These are phyloP conservation scores for Podila clonocystis DNA, from an alignment of 192 early-diverging fungal species.

Conservation along the genomic window DNA sequence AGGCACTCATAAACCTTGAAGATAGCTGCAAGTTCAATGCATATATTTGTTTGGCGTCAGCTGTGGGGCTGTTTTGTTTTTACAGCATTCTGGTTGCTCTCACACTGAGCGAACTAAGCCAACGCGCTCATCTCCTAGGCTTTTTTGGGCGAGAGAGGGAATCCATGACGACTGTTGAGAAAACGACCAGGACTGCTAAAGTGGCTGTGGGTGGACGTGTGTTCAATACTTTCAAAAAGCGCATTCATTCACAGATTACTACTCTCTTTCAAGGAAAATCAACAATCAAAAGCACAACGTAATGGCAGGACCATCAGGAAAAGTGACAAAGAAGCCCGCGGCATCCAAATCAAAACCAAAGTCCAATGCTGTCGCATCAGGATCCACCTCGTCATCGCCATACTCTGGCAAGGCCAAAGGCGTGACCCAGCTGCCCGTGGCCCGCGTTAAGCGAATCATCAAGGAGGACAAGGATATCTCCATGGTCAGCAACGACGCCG, in stretches of 20 bases:
- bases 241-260: not conserved
- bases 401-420: slow-evolving; percentile 54
- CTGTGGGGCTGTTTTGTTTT: too few relatives aligned
- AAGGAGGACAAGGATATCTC: slow-evolving; percentile 81
- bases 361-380: slow-evolving; percentile 1
- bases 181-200: too few relatives aligned
- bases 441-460: slow-evolving; percentile 76
- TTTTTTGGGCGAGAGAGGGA: too few relatives aligned
- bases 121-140: too few relatives aligned
- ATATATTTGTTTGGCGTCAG: not conserved
- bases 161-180: too few relatives aligned
- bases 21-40: slow-evolving; percentile 43
- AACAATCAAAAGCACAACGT: not conserved
- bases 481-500: slow-evolving; percentile 72
- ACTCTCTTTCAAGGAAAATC: not conserved
- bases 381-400: slow-evolving; percentile 2
- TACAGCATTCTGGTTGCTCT: too few relatives aligned
- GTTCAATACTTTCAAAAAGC: too few relatives aligned
- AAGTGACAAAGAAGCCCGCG: slow-evolving; percentile 34
- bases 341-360: not conserved
- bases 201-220: too few relatives aligned
- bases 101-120: too few relatives aligned
- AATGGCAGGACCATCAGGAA: slow-evolving; percentile 16
- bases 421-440: slow-evolving; percentile 65
- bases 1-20: slow-evolving; percentile 68